Evolutionary conservation across 1,284 basidiomycete species (phyloP).

Genomic region (Trametes versicolor): DNA sequence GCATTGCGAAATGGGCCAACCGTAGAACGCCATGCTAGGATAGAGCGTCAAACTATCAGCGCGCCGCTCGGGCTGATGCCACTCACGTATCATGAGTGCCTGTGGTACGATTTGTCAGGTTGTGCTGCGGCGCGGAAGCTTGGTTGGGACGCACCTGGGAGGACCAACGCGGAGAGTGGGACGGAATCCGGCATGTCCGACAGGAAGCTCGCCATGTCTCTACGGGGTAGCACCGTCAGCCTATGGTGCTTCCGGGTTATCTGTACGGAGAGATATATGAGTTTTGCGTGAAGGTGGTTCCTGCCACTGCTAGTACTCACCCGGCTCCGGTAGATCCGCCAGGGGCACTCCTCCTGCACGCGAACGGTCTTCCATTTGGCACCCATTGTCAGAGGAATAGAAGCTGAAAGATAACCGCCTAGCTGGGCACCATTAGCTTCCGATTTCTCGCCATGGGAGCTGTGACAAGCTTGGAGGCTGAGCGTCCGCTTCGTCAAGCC

Average conservation of each 20-base stretch:
- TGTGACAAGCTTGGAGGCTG: not conserved
- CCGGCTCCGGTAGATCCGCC: constrained; percentile 62
- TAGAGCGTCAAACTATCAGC: not conserved
- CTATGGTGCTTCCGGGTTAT: constrained; percentile 47
- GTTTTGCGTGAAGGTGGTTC: not conserved
- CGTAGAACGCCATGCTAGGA: constrained; percentile 78
- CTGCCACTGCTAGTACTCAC: constrained; percentile 47
- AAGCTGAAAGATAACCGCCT: not conserved
- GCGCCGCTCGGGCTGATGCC: not conserved
- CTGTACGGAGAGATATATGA: constrained; percentile 13
- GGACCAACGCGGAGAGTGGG: constrained; percentile 72
- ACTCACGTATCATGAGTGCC: constrained; percentile 80
- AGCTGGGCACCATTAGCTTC: not conserved
- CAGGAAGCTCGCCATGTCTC: constrained; percentile 69
- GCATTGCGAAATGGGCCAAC: constrained; percentile 83
- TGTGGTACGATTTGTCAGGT: constrained; percentile 34
- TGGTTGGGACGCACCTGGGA: constrained; percentile 63
- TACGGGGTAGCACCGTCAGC: constrained; percentile 63
- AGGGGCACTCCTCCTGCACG: constrained; percentile 57
- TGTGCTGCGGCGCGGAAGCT: not conserved
- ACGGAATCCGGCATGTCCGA: constrained; percentile 71
- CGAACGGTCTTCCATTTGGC: constrained; percentile 54
- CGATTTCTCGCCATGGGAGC: not conserved
- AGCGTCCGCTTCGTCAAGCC: not conserved
- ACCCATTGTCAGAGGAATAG: constrained; percentile 31